Evolutionary conservation across 1,284 basidiomycete species (phyloP).

Genomic region (Ceraceosorus guamensis): DNA sequence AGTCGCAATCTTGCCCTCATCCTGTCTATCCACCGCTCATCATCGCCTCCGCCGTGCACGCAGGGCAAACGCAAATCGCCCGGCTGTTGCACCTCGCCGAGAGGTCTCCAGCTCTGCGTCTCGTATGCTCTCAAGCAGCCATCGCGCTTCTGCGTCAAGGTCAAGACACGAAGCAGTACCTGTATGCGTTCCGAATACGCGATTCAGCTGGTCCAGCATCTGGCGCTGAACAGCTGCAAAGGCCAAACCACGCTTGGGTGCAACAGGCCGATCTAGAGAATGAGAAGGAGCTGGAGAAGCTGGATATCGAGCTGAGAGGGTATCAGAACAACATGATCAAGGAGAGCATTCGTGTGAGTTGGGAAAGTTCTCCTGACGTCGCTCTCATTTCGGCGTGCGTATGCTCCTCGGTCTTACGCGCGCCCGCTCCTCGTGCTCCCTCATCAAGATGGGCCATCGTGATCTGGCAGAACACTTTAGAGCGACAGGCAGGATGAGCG

Average conservation of each 20-base stretch:
- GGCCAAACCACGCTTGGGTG: slow-evolving; percentile 57
- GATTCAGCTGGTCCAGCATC: slow-evolving; percentile 3
- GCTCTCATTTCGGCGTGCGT: background rate
- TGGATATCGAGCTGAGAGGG: slow-evolving; percentile 80
- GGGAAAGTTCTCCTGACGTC: slow-evolving; percentile 3
- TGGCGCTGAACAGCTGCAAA: slow-evolving; percentile 13
- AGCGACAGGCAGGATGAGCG: slow-evolving; percentile 61
- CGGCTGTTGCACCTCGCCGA: slow-evolving; percentile 25
- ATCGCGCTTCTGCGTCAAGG: slow-evolving; percentile 13
- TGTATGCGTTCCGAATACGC: slow-evolving; percentile 6
- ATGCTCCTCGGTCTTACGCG: background rate
- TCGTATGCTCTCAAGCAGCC: slow-evolving; percentile 18
- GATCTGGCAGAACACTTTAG: slow-evolving; percentile 72
- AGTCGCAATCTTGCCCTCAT: background rate
- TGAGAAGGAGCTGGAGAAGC: slow-evolving; percentile 60
- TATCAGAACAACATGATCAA: slow-evolving; percentile 87
- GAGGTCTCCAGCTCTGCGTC: slow-evolving; percentile 19
- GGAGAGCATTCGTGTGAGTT: slow-evolving; percentile 75
- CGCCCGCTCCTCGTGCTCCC: background rate
- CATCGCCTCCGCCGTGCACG: background rate
- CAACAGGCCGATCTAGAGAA: slow-evolving; percentile 61
- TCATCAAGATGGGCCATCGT: slow-evolving; percentile 66
- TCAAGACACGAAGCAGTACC: slow-evolving; percentile 10
- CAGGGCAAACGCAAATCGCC: slow-evolving; percentile 16
- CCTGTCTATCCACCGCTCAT: background rate